phyloP scores from a whole-genome alignment of 192 early-diverging fungal species.

The Ambispora gerdemannii region DNA sequence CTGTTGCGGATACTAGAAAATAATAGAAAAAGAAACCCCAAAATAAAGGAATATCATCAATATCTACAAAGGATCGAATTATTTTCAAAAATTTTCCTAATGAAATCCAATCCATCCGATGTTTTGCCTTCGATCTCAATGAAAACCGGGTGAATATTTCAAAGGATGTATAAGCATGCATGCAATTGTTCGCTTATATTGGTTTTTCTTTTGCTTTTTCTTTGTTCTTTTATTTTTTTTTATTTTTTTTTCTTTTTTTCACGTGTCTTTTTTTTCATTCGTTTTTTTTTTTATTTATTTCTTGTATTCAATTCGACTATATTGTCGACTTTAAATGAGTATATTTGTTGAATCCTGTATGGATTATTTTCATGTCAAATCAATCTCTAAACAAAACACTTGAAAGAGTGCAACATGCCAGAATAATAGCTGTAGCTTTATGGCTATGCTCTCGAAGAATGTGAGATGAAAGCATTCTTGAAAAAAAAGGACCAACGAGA shows the following conservation, averaged over 20 bases:
- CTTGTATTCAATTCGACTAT: background rate
- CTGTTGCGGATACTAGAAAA: conserved; percentile 2
- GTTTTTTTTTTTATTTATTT: conserved; percentile 14
- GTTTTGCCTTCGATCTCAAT: no score
- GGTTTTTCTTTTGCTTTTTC: background rate
- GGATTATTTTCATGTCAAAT: conserved; percentile 1
- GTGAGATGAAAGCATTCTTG: no score
- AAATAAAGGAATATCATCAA: conserved; percentile 27
- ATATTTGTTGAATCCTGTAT: no score
- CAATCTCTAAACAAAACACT: conserved; percentile 11
- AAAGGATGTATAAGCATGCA: no score
- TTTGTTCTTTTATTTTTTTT: background rate
- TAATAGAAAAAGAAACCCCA: conserved; percentile 17
- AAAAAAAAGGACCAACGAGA: no score
- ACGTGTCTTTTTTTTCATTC: background rate
- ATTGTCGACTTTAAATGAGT: background rate
- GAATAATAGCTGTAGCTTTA: background rate
- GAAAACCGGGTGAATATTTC: no score
- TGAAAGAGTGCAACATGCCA: conserved; percentile 8
- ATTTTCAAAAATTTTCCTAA: no score
- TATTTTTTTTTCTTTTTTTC: conserved; percentile 9
- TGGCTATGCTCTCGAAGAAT: background rate
- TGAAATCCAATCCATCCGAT: no score
- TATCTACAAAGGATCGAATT: background rate
- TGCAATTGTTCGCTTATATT: no score